Percentiles rank a stretch among this genome's conserved stretches.
Evolutionary conservation across 2,329 filamentous ascomycete genomes (phyloP).

Genomic region (Tolypocladium sp.): DNA sequence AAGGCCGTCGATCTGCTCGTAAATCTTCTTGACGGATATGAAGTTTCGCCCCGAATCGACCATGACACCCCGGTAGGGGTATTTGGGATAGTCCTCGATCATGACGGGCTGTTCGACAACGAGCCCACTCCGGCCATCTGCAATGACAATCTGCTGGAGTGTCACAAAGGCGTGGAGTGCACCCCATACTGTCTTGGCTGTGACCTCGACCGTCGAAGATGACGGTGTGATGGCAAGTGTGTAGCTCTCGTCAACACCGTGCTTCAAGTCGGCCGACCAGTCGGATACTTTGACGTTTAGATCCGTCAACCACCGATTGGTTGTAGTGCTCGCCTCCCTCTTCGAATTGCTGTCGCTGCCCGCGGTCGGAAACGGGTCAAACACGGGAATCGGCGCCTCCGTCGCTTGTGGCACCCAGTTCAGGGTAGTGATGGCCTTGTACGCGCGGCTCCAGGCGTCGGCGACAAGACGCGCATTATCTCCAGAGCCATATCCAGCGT

Average conservation of each 20-base stretch:
- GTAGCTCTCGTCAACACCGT: conserved; percentile 50
- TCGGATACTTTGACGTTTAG: conserved; percentile 37
- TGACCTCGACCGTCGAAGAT: conserved; percentile 33
- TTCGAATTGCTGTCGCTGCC: conserved; percentile 16
- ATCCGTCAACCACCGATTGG: conserved; percentile 21
- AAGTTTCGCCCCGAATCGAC: conserved; percentile 46
- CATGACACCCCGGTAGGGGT: conserved; percentile 46
- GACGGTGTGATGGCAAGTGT: conserved; percentile 30
- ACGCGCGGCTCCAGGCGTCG: conserved; percentile 41
- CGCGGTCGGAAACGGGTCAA: conserved; percentile 39
- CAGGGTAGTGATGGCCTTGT: conserved; percentile 34
- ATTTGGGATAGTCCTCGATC: conserved; percentile 40
- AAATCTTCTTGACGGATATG: conserved; percentile 38
- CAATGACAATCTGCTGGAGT: conserved; percentile 46
- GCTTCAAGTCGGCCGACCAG: conserved; percentile 36
- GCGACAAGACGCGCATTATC: conserved; percentile 20
- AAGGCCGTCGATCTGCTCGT: conserved; percentile 45
- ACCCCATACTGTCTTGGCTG: conserved; percentile 41
- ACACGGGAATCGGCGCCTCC: conserved; percentile 40
- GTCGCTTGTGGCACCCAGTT: conserved; percentile 44
- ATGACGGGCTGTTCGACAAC: conserved; percentile 43
- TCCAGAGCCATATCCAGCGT: conserved; percentile 5
- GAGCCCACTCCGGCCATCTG: conserved; percentile 30
- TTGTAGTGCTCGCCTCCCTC: conserved; percentile 8
- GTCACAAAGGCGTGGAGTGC: conserved; percentile 47